Conservation (phyloP, 2,329 filamentous ascomycete genomes). For the Colletotrichum abscissum region DNA sequence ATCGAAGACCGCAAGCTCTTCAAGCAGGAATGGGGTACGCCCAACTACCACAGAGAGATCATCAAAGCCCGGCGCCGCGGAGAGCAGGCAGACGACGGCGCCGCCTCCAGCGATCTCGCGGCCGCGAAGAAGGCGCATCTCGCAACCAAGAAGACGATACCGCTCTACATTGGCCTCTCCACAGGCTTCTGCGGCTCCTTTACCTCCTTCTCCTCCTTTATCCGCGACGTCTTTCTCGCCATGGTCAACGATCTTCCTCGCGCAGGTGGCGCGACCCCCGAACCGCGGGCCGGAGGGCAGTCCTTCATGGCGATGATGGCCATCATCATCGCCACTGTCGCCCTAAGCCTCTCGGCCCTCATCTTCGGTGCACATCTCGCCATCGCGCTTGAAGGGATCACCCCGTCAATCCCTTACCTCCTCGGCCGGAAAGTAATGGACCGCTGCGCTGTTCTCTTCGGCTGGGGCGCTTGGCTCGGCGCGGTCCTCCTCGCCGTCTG, state of each 20-base stretch:
- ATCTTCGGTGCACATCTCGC: constrained; percentile 82
- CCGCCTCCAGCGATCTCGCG: constrained; percentile 47
- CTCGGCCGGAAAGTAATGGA: constrained; percentile 73
- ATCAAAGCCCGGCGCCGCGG: constrained; percentile 45
- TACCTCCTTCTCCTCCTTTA: constrained; percentile 89
- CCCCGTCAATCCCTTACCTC: constrained; percentile 69
- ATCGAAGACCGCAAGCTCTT: constrained; percentile 83
- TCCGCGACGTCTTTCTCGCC: constrained; percentile 82
- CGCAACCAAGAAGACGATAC: constrained; percentile 84
- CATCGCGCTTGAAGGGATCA: constrained; percentile 65
- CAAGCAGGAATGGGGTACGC: constrained; percentile 70
- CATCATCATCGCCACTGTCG: constrained; percentile 78
- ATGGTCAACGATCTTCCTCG: constrained; percentile 77
- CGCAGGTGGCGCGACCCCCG: constrained; percentile 43
- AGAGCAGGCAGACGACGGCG: constrained; percentile 48
- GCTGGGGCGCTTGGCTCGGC: constrained; percentile 81
- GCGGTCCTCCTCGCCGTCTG: constrained; percentile 78
- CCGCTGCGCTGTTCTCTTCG: constrained; percentile 71
- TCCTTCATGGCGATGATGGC: constrained; percentile 85
- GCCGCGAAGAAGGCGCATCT: constrained; percentile 68
- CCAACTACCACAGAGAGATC: constrained; percentile 49
- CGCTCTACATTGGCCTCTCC: constrained; percentile 86
- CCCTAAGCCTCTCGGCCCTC: constrained; percentile 76
- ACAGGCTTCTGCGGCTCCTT: constrained; percentile 92
- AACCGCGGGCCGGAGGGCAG: constrained; percentile 75